A percentile compares a stretch with the other conserved stretches of the same genome.
These are phyloP conservation scores for Teratosphaeria gauchensis DNA, from an alignment of 2,329 filamentous ascomycete genomes.

Conservation along the genomic window DNA sequence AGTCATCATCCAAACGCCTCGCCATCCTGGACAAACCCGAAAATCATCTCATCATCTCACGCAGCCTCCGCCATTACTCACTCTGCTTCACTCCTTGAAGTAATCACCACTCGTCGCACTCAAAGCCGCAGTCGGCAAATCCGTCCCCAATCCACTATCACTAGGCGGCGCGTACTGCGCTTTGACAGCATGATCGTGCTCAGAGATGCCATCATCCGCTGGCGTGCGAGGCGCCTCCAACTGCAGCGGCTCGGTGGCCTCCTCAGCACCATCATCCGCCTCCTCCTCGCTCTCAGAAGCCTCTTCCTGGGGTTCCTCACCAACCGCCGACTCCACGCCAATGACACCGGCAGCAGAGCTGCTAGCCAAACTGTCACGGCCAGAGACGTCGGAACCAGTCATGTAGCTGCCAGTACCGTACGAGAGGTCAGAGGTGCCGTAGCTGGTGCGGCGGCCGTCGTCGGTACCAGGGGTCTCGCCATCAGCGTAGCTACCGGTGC, in stretches of 20 bases:
- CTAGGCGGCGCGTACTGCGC: constrained; percentile 24
- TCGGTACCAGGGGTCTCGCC: constrained; percentile 16
- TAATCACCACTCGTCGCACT: constrained; percentile 13
- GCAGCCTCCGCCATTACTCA: neutral
- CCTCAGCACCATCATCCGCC: constrained; percentile 9
- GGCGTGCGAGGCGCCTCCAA: constrained; percentile 8
- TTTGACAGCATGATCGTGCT: constrained; percentile 12
- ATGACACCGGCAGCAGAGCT: constrained; percentile 12
- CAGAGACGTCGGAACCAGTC: constrained; percentile 37
- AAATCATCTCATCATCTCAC: neutral
- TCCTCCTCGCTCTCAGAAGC: constrained; percentile 6
- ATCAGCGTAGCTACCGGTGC: constrained; percentile 21
- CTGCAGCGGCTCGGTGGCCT: constrained; percentile 9
- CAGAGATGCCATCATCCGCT: constrained; percentile 7
- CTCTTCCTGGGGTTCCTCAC: constrained; percentile 11
- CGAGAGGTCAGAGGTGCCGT: constrained; percentile 35
- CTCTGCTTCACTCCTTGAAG: constrained; percentile 3
- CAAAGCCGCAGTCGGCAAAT: constrained; percentile 25
- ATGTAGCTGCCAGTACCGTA: constrained; percentile 42
- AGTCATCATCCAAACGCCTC: neutral
- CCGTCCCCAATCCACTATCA: constrained; percentile 31
- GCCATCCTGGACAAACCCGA: neutral
- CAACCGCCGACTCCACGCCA: constrained; percentile 28
- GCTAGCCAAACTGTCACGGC: constrained; percentile 30
- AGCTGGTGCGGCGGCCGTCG: constrained; percentile 29